phyloP scores from a whole-genome alignment of 208 protist genomes.

The Leishmania mexicana region DNA sequence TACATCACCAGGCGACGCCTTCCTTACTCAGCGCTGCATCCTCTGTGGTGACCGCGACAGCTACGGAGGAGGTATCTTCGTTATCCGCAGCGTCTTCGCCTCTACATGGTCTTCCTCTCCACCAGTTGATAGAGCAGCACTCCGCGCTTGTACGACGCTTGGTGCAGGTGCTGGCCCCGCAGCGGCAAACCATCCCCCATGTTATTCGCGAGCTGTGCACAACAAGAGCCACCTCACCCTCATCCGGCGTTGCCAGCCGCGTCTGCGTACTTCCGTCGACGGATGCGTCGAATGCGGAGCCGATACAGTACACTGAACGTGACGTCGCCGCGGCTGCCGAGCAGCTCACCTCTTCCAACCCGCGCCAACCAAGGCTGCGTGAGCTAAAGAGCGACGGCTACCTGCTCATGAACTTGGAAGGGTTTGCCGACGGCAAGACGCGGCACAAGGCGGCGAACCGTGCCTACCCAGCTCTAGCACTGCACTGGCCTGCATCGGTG shows the following conservation, averaged over 20 bases:
- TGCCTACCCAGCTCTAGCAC: constrained; percentile 42
- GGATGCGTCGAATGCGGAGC: not conserved
- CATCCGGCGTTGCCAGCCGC: not conserved
- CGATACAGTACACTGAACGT: constrained; percentile 19
- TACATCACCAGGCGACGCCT: not conserved
- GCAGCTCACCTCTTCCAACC: constrained; percentile 19
- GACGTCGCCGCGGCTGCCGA: constrained; percentile 22
- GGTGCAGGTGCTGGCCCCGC: constrained; percentile 22
- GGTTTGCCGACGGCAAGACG: constrained; percentile 41
- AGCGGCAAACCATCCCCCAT: constrained; percentile 8
- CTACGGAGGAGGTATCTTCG: not conserved
- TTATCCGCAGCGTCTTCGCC: not conserved
- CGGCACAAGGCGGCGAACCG: constrained; percentile 57
- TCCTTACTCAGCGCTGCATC: not conserved
- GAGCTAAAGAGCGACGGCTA: constrained; percentile 60
- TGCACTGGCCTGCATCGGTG: constrained; percentile 30
- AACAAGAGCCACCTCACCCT: not conserved
- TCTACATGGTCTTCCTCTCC: constrained; percentile 6
- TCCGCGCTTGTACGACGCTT: constrained; percentile 22
- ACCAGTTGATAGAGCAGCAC: constrained; percentile 13
- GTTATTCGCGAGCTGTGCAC: constrained; percentile 20
- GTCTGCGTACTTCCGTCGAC: not conserved
- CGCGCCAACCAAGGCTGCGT: constrained; percentile 23
- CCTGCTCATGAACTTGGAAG: constrained; percentile 51
- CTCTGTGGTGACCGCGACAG: constrained; percentile 1